Evolutionary conservation across 176 grass and related monocot species (phyloP).

Genomic region (Avena sativa): DNA sequence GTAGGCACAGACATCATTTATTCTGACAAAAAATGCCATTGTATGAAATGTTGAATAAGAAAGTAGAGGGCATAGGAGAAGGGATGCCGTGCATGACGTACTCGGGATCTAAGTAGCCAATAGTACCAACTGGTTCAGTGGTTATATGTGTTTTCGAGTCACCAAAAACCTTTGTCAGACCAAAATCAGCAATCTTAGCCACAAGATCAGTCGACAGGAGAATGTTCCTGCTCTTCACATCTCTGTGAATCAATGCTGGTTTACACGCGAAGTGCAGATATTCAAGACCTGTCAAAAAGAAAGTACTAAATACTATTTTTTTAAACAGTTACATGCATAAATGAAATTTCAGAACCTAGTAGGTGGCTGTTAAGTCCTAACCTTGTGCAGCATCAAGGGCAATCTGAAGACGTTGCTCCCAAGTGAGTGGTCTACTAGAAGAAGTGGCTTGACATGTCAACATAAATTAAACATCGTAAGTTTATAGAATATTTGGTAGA

Average conservation of each 20-base stretch:
- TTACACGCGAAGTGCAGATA: constrained; percentile 46
- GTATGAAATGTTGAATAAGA: neutral
- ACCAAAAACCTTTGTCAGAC: constrained; percentile 51
- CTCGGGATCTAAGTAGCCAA: constrained; percentile 58
- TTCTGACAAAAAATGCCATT: neutral
- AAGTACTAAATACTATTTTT: neutral
- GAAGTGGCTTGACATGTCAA: neutral
- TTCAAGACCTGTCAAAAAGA: constrained; percentile 43
- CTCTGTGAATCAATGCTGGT: constrained; percentile 55
- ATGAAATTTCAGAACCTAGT: constrained; percentile 9
- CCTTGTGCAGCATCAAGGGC: constrained; percentile 55
- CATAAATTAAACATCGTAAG: constrained; percentile 27
- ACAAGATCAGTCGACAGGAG: constrained; percentile 41
- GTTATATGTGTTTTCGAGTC: constrained; percentile 46
- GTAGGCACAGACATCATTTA: neutral
- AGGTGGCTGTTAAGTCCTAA: neutral
- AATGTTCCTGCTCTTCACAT: constrained; percentile 61
- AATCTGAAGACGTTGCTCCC: constrained; percentile 55
- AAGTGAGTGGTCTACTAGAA: constrained; percentile 33
- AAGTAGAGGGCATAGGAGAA: neutral
- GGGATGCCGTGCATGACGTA: neutral
- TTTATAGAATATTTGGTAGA: neutral
- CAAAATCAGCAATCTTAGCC: constrained; percentile 61
- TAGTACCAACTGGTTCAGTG: constrained; percentile 46
- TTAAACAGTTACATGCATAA: neutral